phyloP scores from a whole-genome alignment of 805 yeast genomes.

The Barnettozyma wickerhamii region DNA sequence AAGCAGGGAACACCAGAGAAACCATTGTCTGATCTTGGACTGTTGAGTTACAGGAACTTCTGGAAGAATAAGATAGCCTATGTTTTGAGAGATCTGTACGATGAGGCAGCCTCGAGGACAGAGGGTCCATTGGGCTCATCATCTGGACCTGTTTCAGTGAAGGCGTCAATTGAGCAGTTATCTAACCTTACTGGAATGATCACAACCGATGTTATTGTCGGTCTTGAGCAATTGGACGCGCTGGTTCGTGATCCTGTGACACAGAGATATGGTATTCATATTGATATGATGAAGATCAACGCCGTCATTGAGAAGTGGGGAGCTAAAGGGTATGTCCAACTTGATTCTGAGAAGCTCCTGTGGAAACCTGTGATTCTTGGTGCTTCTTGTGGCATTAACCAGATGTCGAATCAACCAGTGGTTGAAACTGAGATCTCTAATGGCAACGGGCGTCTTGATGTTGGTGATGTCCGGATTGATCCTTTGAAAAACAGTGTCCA shows the following conservation, averaged over 20 bases:
- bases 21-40: slow-evolving; percentile 84
- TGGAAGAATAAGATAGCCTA: slow-evolving; percentile 72
- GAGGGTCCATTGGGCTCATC: too few species aligned
- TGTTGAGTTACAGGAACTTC: slow-evolving; percentile 78
- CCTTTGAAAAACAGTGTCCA: slow-evolving; percentile 45
- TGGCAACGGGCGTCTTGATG: slow-evolving; percentile 4
- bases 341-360: slow-evolving; percentile 51
- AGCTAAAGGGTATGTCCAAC: slow-evolving; percentile 42
- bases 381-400: slow-evolving; percentile 79
- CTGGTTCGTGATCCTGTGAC: slow-evolving; percentile 44
- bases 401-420: slow-evolving; percentile 28
- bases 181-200: slow-evolving; percentile 79
- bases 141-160: too few species aligned
- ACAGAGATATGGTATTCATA: slow-evolving; percentile 46
- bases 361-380: slow-evolving; percentile 88
- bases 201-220: slow-evolving; percentile 80
- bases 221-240: slow-evolving; percentile 71
- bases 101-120: too few species aligned
- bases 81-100: slow-evolving; percentile 19
- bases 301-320: slow-evolving; percentile 46
- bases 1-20: slow-evolving; percentile 93
- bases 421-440: slow-evolving; percentile 24
- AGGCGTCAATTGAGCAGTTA: slow-evolving; percentile 54
- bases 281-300: slow-evolving; percentile 43
- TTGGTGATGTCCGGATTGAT: slow-evolving; percentile 20